Evolutionary conservation across 495 filamentous ascomycete species (phyloP).

Genomic region (Annulohypoxylon moriforme): DNA sequence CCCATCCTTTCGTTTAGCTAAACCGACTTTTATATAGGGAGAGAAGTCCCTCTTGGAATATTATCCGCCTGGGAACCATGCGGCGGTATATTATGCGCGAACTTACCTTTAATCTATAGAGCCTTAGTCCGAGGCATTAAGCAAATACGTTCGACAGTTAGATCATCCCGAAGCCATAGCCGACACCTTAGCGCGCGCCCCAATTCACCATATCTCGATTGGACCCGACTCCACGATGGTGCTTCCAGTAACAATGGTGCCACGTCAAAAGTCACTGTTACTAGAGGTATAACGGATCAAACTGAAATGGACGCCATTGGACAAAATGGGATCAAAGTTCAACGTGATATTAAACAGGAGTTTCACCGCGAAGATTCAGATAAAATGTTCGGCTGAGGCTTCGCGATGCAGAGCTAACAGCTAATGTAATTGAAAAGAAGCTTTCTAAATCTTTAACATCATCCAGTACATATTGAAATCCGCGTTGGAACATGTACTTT

Average conservation of each 20-base stretch:
- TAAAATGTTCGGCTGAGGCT: neutral
- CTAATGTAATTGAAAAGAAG: neutral
- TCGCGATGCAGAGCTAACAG: neutral
- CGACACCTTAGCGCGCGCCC: constrained; percentile 12
- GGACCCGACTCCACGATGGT: constrained; percentile 25
- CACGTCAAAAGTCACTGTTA: constrained; percentile 25
- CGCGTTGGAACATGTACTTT: neutral
- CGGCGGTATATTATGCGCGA: constrained; percentile 59
- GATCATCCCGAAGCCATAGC: constrained; percentile 11
- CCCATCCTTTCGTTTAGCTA: neutral
- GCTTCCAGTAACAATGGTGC: constrained; percentile 15
- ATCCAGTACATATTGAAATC: neutral
- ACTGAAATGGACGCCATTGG: constrained; percentile 27
- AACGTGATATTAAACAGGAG: constrained; percentile 35
- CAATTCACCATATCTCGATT: constrained; percentile 26
- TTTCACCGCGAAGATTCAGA: constrained; percentile 20
- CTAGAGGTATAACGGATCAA: constrained; percentile 12
- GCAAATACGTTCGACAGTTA: constrained; percentile 35
- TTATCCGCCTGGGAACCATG: constrained; percentile 58
- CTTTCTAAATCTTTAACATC: neutral
- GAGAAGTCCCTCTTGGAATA: constrained; percentile 54
- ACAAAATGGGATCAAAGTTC: constrained; percentile 23
- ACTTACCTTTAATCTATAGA: constrained; percentile 53
- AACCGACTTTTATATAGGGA: constrained; percentile 41
- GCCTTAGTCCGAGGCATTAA: constrained; percentile 19